Evolutionary conservation across 371 early-diverging fungal genomes (phyloP).

Genomic region (Mortierella sp.): DNA sequence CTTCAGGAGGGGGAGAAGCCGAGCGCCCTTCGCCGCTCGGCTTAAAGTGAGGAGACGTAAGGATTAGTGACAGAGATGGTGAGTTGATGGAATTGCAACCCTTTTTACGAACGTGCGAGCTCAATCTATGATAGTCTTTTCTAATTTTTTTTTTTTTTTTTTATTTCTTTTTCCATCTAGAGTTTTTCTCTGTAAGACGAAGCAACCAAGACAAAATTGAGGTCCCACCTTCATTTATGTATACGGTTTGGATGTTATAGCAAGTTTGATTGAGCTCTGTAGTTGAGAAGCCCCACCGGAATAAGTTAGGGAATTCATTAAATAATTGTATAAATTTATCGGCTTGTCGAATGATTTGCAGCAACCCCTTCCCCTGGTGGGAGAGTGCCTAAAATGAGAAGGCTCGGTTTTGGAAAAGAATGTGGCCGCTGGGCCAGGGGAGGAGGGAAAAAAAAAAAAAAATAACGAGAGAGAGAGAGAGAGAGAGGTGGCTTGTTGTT

Average conservation of each 20-base stretch:
- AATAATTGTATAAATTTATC: background rate
- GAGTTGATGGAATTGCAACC: background rate
- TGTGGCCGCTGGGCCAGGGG: constrained; percentile 5
- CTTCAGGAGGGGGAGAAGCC: constrained; percentile 56
- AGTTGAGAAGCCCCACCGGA: background rate
- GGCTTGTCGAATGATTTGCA: no score
- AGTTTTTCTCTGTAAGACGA: no score
- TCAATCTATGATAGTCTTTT: background rate
- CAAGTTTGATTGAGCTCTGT: background rate
- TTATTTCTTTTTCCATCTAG: no score
- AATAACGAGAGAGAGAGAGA: background rate
- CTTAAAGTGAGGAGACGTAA: constrained; percentile 33
- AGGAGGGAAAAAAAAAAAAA: background rate
- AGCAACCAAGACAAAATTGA: constrained; percentile 1
- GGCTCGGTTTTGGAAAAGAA: background rate
- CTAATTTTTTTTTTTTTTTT: background rate
- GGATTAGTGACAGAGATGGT: constrained; percentile 42
- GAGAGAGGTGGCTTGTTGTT: constrained; percentile 5
- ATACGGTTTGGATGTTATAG: no score
- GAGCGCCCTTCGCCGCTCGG: constrained; percentile 48
- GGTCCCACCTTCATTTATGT: no score
- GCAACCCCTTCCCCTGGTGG: no score
- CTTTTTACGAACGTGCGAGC: no score
- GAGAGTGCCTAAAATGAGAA: background rate
- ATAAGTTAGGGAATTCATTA: background rate